Evolutionary conservation across 306 rosid genomes (phyloP).

Genomic region (Vigna mungo): DNA sequence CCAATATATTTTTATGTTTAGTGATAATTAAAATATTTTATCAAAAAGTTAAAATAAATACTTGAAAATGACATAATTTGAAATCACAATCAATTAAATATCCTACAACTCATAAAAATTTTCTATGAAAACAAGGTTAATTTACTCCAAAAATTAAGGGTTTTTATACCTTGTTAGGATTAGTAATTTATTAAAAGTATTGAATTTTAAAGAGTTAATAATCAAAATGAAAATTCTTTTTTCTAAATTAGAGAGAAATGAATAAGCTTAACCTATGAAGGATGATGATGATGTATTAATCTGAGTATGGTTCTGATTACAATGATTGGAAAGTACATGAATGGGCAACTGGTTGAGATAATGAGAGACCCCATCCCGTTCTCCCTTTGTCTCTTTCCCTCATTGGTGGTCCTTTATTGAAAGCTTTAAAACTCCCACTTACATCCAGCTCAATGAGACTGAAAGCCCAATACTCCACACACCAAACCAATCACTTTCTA

Average conservation of each 20-base stretch:
- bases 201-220: too few species aligned
- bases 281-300: constrained; percentile 2
- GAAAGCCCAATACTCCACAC: constrained; percentile 46
- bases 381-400: neutral
- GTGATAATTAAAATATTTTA: too few species aligned
- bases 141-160: too few species aligned
- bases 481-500: constrained; percentile 35
- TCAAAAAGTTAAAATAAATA: too few species aligned
- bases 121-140: too few species aligned
- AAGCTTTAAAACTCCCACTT: constrained; percentile 47
- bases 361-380: constrained; percentile 6
- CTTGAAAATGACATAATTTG: too few species aligned
- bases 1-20: too few species aligned
- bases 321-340: constrained; percentile 27
- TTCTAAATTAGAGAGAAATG: neutral
- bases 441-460: constrained; percentile 65
- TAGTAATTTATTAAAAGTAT: too few species aligned
- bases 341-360: constrained; percentile 1
- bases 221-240: too few species aligned
- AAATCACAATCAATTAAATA: too few species aligned
- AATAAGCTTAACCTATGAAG: neutral
- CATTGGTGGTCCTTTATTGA: constrained; percentile 31
- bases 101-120: too few species aligned
- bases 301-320: neutral
- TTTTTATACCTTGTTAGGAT: too few species aligned